These are phyloP conservation scores for Aurinia saxatilis DNA, from an alignment of 345 rosid genomes.

Conservation along the genomic window DNA sequence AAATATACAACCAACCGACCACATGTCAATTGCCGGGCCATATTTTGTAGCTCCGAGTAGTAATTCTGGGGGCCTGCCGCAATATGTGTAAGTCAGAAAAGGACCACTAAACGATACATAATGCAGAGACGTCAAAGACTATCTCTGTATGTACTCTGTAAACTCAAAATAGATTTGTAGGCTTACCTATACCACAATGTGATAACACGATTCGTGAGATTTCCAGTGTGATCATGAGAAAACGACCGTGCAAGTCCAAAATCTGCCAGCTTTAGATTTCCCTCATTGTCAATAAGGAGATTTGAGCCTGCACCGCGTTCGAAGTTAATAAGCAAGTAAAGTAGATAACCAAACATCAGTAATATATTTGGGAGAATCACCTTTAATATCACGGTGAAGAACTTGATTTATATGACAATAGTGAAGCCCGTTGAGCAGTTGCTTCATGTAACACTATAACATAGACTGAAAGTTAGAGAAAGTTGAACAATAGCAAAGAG, in stretches of 20 bases:
- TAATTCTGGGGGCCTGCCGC: conserved; percentile 83
- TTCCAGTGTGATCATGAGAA: conserved; percentile 64
- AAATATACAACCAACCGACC: conserved; percentile 97
- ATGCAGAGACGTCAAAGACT: background rate
- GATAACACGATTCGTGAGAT: conserved; percentile 87
- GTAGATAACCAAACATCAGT: background rate
- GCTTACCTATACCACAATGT: conserved; percentile 91
- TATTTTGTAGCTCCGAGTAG: conserved; percentile 92
- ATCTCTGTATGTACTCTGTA: background rate
- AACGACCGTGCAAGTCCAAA: conserved; percentile 89
- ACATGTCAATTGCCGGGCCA: conserved; percentile 95
- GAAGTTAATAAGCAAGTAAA: conserved; percentile 1
- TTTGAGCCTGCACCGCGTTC: conserved; percentile 60
- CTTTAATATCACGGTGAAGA: conserved; percentile 94
- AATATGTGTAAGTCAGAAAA: conserved; percentile 10
- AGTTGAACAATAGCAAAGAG: background rate
- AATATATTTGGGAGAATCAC: conserved; percentile 23
- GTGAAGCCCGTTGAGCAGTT: conserved; percentile 82
- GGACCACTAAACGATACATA: background rate
- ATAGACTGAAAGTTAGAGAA: conserved; percentile 3
- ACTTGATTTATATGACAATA: conserved; percentile 90
- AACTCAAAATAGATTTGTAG: background rate
- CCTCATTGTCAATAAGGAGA: conserved; percentile 90
- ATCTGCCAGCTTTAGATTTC: conserved; percentile 91
- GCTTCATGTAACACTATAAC: conserved; percentile 82